Percentiles rank a stretch among this genome's conserved stretches.
These are phyloP conservation scores for Podaxis pistillaris DNA, from an alignment of 768 basidiomycete genomes.

Conservation along the genomic window DNA sequence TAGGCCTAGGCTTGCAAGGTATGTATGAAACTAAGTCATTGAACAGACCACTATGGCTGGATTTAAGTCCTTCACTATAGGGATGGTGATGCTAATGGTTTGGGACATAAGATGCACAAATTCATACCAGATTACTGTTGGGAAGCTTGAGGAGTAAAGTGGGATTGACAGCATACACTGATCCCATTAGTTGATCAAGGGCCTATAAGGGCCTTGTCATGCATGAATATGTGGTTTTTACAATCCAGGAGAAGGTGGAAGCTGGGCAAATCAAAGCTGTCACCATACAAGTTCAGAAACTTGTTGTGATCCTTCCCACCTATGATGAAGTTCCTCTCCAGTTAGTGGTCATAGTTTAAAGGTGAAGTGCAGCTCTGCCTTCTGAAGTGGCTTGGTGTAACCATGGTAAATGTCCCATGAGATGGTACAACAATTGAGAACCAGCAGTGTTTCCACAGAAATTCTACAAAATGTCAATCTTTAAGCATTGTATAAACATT, in stretches of 20 bases:
- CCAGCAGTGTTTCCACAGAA: slow-evolving; percentile 42
- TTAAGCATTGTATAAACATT: neutral
- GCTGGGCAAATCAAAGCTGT: slow-evolving; percentile 38
- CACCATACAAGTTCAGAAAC: slow-evolving; percentile 30
- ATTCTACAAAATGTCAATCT: slow-evolving; percentile 25
- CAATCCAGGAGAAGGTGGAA: slow-evolving; percentile 27
- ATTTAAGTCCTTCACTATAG: neutral
- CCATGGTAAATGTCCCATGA: slow-evolving; percentile 36
- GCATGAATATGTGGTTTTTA: slow-evolving; percentile 29
- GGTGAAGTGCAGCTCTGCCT: neutral
- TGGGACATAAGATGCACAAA: too few species aligned
- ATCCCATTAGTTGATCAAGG: too few species aligned
- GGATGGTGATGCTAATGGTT: too few species aligned
- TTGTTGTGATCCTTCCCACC: neutral
- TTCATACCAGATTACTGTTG: neutral
- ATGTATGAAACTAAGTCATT: neutral
- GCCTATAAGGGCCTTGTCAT: slow-evolving; percentile 27
- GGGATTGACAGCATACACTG: neutral
- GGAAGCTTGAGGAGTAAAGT: neutral
- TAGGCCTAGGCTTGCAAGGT: neutral
- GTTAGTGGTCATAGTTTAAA: slow-evolving; percentile 18
- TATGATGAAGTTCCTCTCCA: slow-evolving; percentile 18
- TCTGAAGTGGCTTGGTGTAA: slow-evolving; percentile 22
- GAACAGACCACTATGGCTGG: neutral
- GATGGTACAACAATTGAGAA: slow-evolving; percentile 34